Base-by-base conservation (phyloP, 2,329 filamentous ascomycete genomes). In the Aspergillus oerlinghausenensis region DNA sequence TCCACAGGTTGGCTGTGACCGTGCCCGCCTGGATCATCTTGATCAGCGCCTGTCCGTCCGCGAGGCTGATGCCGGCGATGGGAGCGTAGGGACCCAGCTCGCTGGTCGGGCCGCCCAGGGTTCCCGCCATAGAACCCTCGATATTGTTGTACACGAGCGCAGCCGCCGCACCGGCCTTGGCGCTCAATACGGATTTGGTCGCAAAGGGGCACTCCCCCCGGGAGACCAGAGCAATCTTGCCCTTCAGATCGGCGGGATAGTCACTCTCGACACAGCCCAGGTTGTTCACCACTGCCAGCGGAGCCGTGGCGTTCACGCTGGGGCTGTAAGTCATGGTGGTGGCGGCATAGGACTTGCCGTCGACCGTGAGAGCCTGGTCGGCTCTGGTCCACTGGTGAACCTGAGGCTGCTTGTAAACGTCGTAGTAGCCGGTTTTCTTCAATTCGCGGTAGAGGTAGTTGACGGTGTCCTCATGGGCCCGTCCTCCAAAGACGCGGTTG, bases 121-220 rank as follows among this genome's bases (percentile, higher is more conserved):
- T 92, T 43, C 89, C 90, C 51, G 81, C 79, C 0, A 91, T 73
- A 3, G 75, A 71, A 1, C 84, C 88, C 1, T 80, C 74, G 2
- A 84, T 84, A 63, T 86, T 88, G 77, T 93, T 91, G 75, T 89
- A 92, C 51, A 94, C 79, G 14, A 94, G 75, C 0, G 86, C 88
- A 1, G 86, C 89, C 3, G 84, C 72, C 4, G 90, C 90, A 21
- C 89, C 88, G 1, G 88, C 88, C 50, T 77, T 79, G 45, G 86
- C 87, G 5, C 90, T 89, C 14, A 83, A 75, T 53, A 80, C 80
- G 1, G 87, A 87, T 76, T 94, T 94, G 57, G 80, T 73, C 10
- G 86, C 88, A 63, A 93, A 94, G 7, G 84, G 63, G 68, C 90
- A 94, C 1, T 74, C 79, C 53, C 90, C 90, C 55, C 90, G 85